These are phyloP conservation scores for Metschnikowia drakensbergensis DNA, from an alignment of 805 yeast species.

Conservation along the genomic window DNA sequence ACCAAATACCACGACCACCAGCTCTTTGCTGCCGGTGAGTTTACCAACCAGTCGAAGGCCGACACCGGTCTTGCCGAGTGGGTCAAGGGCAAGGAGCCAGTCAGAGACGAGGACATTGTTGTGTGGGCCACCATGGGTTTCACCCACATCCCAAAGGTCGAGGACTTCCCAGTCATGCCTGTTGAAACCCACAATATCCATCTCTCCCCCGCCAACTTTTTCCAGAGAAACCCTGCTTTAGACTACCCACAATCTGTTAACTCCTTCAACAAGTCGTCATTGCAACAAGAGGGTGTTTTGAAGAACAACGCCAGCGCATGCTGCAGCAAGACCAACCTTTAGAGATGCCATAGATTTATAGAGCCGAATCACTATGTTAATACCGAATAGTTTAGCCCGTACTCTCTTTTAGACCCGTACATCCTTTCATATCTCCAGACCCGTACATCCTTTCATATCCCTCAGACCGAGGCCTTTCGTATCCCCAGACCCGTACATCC, in stretches of 20 bases:
- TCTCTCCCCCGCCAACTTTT: constrained; percentile 69
- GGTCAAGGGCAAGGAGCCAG: constrained; percentile 64
- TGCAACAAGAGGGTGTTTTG: constrained; percentile 24
- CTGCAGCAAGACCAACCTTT: constrained; percentile 38
- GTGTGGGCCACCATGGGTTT: constrained; percentile 81
- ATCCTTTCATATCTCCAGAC: too few relatives aligned
- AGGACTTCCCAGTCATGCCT: constrained; percentile 90
- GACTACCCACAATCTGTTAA: constrained; percentile 72
- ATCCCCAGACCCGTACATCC: too few relatives aligned
- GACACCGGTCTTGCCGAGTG: constrained; percentile 72
- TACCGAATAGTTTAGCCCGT: too few relatives aligned
- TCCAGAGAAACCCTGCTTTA: constrained; percentile 72
- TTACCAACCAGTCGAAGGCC: constrained; percentile 70
- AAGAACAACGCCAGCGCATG: constrained; percentile 18
- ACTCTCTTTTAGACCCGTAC: too few relatives aligned
- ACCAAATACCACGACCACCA: constrained; percentile 72
- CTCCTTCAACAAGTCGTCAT: constrained; percentile 60
- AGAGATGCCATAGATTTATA: background rate
- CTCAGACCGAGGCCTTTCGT: too few relatives aligned
- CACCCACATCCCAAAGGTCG: constrained; percentile 79
- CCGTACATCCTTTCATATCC: too few relatives aligned
- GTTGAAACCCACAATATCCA: constrained; percentile 67
- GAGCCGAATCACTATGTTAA: background rate
- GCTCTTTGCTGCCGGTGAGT: constrained; percentile 78
- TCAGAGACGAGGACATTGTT: constrained; percentile 71